These are phyloP conservation scores for Cystoisospora suis DNA, from an alignment of 169 alveolate species.

Conservation along the genomic window DNA sequence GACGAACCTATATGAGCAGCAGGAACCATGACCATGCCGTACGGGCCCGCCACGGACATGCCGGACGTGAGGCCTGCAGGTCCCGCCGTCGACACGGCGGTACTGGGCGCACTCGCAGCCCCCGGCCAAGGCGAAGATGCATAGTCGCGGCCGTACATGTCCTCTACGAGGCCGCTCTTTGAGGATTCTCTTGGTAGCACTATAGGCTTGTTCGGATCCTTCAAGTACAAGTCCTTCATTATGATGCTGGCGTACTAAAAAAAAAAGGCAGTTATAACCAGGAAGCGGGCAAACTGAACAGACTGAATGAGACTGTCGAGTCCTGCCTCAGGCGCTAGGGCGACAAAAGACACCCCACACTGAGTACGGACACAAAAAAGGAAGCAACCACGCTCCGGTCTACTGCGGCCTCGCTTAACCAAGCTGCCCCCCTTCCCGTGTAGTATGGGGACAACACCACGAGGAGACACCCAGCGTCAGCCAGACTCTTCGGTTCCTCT, in stretches of 20 bases:
- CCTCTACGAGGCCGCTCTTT: background rate
- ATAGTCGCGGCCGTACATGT: background rate
- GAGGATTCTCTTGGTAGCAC: constrained; percentile 2
- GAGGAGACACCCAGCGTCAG: too few species aligned
- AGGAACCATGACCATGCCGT: constrained; percentile 29
- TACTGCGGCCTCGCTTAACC: too few species aligned
- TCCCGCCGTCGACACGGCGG: background rate
- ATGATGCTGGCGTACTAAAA: constrained; percentile 17
- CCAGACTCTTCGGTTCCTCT: too few species aligned
- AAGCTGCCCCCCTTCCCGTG: too few species aligned
- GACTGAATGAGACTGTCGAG: too few species aligned
- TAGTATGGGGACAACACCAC: too few species aligned
- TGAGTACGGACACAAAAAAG: too few species aligned
- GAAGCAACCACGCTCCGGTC: too few species aligned
- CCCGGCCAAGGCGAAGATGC: background rate
- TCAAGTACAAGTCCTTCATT: constrained; percentile 33
- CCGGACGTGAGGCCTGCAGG: background rate
- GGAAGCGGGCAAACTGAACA: too few species aligned
- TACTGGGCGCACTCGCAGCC: background rate
- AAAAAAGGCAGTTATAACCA: too few species aligned
- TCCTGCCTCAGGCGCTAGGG: too few species aligned
- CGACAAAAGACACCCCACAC: too few species aligned
- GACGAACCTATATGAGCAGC: background rate
- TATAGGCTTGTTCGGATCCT: constrained; percentile 14
- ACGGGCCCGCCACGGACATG: background rate